Conservation (phyloP, 2,329 filamentous ascomycete species). For the Botrytis medusae region DNA sequence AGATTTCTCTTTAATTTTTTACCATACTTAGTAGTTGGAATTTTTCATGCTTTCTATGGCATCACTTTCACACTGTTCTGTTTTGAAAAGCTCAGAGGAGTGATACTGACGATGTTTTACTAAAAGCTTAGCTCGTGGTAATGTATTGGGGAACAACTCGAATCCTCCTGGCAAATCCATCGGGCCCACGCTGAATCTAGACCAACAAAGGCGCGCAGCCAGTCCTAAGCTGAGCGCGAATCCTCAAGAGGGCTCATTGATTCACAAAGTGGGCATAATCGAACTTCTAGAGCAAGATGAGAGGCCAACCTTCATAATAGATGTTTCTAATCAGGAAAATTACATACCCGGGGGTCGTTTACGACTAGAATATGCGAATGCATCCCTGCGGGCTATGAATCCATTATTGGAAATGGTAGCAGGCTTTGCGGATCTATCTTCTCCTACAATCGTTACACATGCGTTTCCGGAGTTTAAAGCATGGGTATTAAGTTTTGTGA, state of each 20-base stretch:
- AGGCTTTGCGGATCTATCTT: conserved; percentile 33
- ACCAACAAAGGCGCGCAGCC: neutral
- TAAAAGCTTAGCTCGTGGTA: conserved; percentile 14
- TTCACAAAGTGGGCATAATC: conserved; percentile 65
- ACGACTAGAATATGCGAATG: conserved; percentile 67
- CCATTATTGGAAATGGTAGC: conserved; percentile 36
- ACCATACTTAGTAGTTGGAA: neutral
- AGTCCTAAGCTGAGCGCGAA: conserved; percentile 36
- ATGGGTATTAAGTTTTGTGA: conserved; percentile 63
- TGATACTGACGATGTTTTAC: conserved; percentile 4
- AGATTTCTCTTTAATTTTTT: neutral
- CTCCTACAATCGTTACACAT: conserved; percentile 41
- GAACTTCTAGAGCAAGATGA: conserved; percentile 77
- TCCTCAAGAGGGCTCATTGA: conserved; percentile 50
- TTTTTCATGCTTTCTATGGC: neutral
- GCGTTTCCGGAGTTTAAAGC: conserved; percentile 65
- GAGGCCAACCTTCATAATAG: conserved; percentile 73
- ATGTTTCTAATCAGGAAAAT: conserved; percentile 60
- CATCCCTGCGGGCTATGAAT: conserved; percentile 55
- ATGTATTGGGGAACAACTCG: conserved; percentile 47
- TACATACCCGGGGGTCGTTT: conserved; percentile 52
- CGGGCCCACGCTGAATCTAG: neutral
- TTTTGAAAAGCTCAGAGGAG: neutral
- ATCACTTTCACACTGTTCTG: neutral
- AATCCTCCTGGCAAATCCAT: conserved; percentile 45